Evolutionary conservation across 495 filamentous ascomycete species (phyloP).

Genomic region (Tuber magnatum): DNA sequence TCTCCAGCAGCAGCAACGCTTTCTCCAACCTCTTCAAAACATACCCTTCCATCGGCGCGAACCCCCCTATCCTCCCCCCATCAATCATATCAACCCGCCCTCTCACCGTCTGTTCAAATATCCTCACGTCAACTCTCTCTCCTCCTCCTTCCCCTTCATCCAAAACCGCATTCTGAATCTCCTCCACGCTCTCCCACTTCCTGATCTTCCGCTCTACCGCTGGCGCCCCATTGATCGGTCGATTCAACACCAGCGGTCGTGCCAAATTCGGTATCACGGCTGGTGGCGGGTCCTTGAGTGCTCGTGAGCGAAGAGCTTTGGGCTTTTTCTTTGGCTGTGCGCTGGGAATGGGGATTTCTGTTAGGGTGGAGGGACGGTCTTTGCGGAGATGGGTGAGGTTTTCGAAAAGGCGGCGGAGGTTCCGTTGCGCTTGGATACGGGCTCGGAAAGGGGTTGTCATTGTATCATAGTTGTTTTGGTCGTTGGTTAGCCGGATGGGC

Average conservation of each 20-base stretch:
- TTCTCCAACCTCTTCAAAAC: conserved; percentile 6
- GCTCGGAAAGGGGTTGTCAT: conserved; percentile 7
- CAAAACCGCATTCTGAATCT: neutral
- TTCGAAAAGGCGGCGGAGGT: conserved; percentile 33
- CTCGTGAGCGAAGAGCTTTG: neutral
- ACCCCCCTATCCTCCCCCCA: neutral
- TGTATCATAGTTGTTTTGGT: neutral
- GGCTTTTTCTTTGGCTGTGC: neutral
- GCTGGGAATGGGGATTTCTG: conserved; percentile 10
- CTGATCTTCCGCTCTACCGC: conserved; percentile 10
- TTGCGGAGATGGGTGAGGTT: conserved; percentile 21
- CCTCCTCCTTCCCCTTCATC: neutral
- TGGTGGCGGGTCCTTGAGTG: neutral
- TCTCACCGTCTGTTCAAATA: conserved; percentile 19
- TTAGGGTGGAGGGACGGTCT: conserved; percentile 19
- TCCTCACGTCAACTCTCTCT: conserved; percentile 21
- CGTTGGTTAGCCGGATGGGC: neutral
- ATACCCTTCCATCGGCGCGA: neutral
- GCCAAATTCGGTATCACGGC: conserved; percentile 16
- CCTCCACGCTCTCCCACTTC: neutral
- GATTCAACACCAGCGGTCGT: neutral
- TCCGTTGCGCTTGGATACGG: conserved; percentile 8
- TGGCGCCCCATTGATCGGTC: conserved; percentile 20
- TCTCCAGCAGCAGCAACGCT: conserved; percentile 21
- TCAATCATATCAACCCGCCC: conserved; percentile 1